Percentiles rank a stretch among this genome's conserved stretches.
These are phyloP conservation scores for Inonotus obliquus DNA, from an alignment of 1,284 basidiomycete genomes.

Conservation along the genomic window DNA sequence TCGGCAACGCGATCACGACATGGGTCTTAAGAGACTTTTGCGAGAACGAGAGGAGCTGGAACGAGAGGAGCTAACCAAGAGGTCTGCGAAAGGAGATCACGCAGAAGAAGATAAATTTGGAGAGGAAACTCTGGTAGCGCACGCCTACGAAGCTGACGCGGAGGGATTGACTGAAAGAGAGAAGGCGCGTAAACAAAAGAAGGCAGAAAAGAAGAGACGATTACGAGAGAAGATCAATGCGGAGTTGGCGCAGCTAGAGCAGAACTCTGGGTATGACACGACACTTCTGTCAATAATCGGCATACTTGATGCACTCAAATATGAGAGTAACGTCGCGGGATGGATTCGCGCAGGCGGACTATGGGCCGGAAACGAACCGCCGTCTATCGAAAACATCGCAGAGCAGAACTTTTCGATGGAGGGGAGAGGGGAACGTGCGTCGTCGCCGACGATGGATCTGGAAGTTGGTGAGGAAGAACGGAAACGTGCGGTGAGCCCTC, in stretches of 20 bases:
- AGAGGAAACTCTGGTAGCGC: background rate
- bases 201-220: conserved; percentile 14
- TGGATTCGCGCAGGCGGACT: conserved; percentile 63
- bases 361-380: conserved; percentile 29
- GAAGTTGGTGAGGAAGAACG: background rate
- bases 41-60: background rate
- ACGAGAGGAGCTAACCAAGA: conserved; percentile 10
- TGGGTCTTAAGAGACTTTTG: conserved; percentile 26
- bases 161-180: background rate
- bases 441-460: conserved; percentile 5
- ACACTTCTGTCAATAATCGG: conserved; percentile 70
- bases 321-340: conserved; percentile 58
- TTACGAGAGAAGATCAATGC: background rate
- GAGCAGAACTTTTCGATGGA: background rate
- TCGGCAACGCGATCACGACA: conserved; percentile 40
- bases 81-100: background rate
- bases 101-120: background rate
- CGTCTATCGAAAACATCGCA: background rate
- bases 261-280: conserved; percentile 40
- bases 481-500: background rate
- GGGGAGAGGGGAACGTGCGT: background rate
- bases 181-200: conserved; percentile 17
- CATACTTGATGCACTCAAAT: conserved; percentile 54
- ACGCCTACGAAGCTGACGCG: background rate
- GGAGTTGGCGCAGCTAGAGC: background rate